Base-by-base conservation (phyloP, 129 eudicot species). In the Solidago caesia region DNA sequence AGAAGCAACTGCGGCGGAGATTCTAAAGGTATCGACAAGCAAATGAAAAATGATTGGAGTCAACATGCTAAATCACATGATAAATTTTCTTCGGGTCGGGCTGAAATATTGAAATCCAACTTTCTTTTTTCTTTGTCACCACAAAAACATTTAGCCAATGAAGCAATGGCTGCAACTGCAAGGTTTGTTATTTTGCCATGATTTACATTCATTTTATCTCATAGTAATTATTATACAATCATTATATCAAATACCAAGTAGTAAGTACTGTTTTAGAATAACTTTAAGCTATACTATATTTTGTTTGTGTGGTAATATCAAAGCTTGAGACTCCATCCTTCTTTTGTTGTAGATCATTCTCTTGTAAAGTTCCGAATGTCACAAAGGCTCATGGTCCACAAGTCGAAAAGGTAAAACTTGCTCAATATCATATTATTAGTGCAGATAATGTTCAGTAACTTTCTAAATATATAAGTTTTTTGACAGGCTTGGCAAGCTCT, bases 401-500 rank as follows among this genome's bases (percentile, higher is more conserved):
- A 75, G 83, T 85, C 47, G 98, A 93, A 53, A 91, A 88, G 98
- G 98, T 92, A 85, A 85, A 42, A 68, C 29, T 68, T 45, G 42
- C 27, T 43, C 25, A 41, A 39, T 33, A 42, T 55, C 5, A 25
- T 43, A 1, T 5, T 55, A 41, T 57, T 13, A 48, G 14, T 59
- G 8, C 62, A 57, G 41, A 10, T 0, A 4, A 16, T 62, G n/a
- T 58, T 25, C 10, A 13, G 39, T 7, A 58, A 58, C 10, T 48
- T 39, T 26, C 46, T 75, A 75, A 45, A 15, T 57, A 52, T 60
- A 33, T 66, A 5, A 55, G 15, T 16, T 63, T 21, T 80, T 58
- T 77, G 78, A 75, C 91, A 94, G 98, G 96, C 97, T 81, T 94
- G 93, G 96, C 79, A 87, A 79, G 86, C 84, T 64, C 95, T 94